Evolutionary conservation across 768 basidiomycete species (phyloP).

Genomic region (Suillus paluster): DNA sequence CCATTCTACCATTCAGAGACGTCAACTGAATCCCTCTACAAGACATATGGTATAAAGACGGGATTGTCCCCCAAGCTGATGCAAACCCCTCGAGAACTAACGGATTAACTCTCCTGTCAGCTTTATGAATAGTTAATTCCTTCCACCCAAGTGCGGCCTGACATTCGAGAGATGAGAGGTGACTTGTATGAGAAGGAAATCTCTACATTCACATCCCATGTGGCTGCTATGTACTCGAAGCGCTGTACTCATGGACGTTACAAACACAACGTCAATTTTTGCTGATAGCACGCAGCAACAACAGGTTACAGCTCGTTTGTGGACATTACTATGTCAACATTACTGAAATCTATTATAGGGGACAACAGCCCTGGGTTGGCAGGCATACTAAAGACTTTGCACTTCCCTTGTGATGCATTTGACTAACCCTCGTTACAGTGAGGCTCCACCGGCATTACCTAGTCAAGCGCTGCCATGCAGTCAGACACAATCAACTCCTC

Average conservation of each 20-base stretch:
- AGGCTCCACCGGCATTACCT: constrained; percentile 50
- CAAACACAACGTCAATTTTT: constrained; percentile 44
- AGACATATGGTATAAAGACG: too few species aligned
- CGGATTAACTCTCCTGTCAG: too few species aligned
- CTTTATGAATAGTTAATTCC: too few species aligned
- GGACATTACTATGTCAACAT: too few species aligned
- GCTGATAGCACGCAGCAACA: constrained; percentile 59
- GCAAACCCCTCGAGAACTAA: too few species aligned
- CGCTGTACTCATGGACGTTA: constrained; percentile 16
- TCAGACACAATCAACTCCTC: constrained; percentile 35
- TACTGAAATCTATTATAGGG: constrained; percentile 30
- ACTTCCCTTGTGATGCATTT: too few species aligned
- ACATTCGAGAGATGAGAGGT: constrained; percentile 48
- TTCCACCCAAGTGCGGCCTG: constrained; percentile 74
- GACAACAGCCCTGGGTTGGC: constrained; percentile 42
- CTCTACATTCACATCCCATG: not conserved
- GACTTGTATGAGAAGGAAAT: constrained; percentile 70
- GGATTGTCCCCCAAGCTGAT: too few species aligned
- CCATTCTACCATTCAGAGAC: too few species aligned
- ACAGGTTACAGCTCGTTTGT: constrained; percentile 61
- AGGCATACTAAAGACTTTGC: constrained; percentile 16
- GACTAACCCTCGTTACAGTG: constrained; percentile 41
- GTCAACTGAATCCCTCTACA: too few species aligned
- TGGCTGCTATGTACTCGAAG: too few species aligned
- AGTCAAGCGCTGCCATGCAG: constrained; percentile 49